Conservation (phyloP, 257 asterid species). For the Gentiana dahurica region DNA sequence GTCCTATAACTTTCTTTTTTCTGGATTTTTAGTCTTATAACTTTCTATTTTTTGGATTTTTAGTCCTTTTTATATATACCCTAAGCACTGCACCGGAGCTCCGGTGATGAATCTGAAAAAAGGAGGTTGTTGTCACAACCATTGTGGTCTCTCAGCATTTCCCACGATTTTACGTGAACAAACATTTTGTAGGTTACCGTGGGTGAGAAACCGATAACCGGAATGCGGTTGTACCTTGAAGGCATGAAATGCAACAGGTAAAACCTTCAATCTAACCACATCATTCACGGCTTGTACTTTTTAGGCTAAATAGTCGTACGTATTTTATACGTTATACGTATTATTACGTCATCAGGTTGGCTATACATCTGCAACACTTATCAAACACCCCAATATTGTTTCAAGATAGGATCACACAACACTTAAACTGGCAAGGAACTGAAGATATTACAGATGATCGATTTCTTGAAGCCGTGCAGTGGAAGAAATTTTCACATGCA, state of each 20-base stretch:
- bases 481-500: conserved; percentile 70
- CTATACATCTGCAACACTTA: conserved; percentile 67
- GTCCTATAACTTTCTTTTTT: too few relatives aligned
- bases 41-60: too few relatives aligned
- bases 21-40: too few relatives aligned
- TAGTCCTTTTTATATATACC: too few relatives aligned
- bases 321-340: not conserved
- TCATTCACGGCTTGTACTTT: not conserved
- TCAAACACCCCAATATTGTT: conserved; percentile 46
- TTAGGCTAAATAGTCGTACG: not conserved
- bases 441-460: conserved; percentile 39
- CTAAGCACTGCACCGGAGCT: too few relatives aligned
- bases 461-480: conserved; percentile 51
- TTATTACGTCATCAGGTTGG: conserved; percentile 31
- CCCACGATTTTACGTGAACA: not conserved
- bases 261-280: not conserved
- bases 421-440: conserved; percentile 44
- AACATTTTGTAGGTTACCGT: conserved; percentile 32
- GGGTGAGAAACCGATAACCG: conserved; percentile 66
- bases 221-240: conserved; percentile 79
- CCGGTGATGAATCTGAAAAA: too few relatives aligned
- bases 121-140: not conserved
- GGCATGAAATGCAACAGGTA: conserved; percentile 76
- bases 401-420: conserved; percentile 19
- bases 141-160: not conserved